Evolutionary conservation across 2,329 filamentous ascomycete species (phyloP).

Genomic region (Paecilomyces fulvus): DNA sequence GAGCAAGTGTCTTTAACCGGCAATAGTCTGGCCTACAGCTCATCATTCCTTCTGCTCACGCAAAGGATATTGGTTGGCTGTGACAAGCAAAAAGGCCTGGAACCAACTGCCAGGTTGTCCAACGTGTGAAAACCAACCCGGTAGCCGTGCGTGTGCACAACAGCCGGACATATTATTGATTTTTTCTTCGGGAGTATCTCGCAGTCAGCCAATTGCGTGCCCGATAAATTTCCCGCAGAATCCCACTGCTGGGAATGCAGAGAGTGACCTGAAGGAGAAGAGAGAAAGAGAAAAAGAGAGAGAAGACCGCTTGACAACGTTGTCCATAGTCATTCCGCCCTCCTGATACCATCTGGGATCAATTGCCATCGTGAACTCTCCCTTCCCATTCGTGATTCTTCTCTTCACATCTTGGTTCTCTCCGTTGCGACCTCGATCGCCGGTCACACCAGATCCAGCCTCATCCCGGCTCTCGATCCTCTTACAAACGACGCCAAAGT

Average conservation of each 20-base stretch:
- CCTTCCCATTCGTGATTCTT: neutral
- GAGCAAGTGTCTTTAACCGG: neutral
- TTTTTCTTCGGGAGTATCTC: neutral
- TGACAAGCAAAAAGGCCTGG: neutral
- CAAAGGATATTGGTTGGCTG: neutral
- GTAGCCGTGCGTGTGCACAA: neutral
- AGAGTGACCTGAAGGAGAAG: too few species aligned
- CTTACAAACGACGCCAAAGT: neutral
- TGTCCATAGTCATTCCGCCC: neutral
- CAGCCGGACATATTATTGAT: neutral
- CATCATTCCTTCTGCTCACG: neutral
- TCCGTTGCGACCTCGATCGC: constrained; percentile 2
- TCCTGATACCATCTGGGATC: neutral
- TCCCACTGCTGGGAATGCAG: neutral
- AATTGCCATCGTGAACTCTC: neutral
- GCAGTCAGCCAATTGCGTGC: neutral
- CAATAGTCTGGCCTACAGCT: neutral
- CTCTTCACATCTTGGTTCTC: neutral
- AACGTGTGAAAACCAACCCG: neutral
- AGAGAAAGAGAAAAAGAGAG: neutral
- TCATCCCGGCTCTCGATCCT: constrained; percentile 9
- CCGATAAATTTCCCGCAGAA: neutral
- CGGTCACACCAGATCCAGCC: constrained; percentile 10
- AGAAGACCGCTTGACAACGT: neutral
- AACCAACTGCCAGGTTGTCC: neutral